Evolutionary conservation across 441 rosid species (phyloP), one percentile per base, ranked within the genome.

Genomic region (Populus tomentosa): DNA sequence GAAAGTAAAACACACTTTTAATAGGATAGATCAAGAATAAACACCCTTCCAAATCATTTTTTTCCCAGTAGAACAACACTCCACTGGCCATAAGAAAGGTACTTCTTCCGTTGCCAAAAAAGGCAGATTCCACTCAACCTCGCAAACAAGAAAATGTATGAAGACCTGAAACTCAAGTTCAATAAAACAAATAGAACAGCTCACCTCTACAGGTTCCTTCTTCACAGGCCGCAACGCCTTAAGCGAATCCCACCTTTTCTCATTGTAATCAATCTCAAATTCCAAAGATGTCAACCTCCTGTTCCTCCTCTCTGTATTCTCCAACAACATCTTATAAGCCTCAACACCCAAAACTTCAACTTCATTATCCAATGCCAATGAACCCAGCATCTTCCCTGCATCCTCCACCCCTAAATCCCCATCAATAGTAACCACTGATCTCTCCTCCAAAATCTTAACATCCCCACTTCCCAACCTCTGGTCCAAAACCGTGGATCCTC

Each of bases 251-350:
- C 83, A 5, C 16, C 78, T 84, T 78, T 83, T 90, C 87, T 88
- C 87, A 70, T 81, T 77, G 72, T 89, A 85, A 75, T 85, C 82
- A 79, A 94, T 94, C 80, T 89, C 85, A 78, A 86, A 91, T 56
- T 75, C 84, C 81, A 95, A 79, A 56, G 71, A 83, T 59, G 82
- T 74, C 85, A 94, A 73, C 78, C 79, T 91, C 1, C 82, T 32
- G 69, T 62, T 79, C 72, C 92, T 80, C 86, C 80, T 87, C 79
- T 89, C 88, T 0, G 88, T 90, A 42, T 71, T 74, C 86, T 85
- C 85, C 78, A 91, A 62, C 86, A 96, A 84, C 89, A 85, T 88
- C 88, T 77, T 89, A 76, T 96, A 96, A 6, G 82, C 91, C 72
- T 82, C 88, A 42, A 90, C 80, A 63, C 84, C 81, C 11, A 84